Evolutionary conservation across 495 filamentous ascomycete genomes (phyloP), one percentile per base, ranked within the genome.

Genomic region (Mycothermus thermophilus): DNA sequence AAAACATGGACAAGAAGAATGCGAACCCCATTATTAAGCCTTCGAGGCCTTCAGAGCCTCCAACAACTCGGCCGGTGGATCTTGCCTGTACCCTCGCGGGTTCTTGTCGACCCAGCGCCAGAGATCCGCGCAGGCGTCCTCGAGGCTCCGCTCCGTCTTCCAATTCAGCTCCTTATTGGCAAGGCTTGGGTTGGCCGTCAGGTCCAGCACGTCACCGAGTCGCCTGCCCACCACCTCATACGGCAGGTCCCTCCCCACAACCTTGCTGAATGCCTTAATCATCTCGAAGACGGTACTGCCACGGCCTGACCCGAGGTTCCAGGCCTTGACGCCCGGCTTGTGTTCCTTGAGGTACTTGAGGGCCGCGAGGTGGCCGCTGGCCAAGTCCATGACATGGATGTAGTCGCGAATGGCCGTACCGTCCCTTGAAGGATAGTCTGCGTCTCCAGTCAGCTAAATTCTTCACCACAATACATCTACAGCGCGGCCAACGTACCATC

Each of bases 101-200:
- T 97, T 96, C 62, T 95, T 96, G 58, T 80, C 72, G 15, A 74
- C 72, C 90, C 90, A 97, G 50, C 74, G 77, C 90, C 90, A 97
- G 38, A 97, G 69, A 54, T 96, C 85, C 52, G 76, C 76, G 57
- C 90, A 97, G 8, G 86, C 84, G 52, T 93, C 71, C 63, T 97
- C 86, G 50, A 97, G 71, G 11, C 84, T 88, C 32, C 74, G 69
- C 66, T 87, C 67, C 6, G 90, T 84, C 69, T 86, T 90, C 90
- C 90, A 97, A 28, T 74, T 67, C 14, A 97, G 71, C 69, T 97
- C 90, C 46, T 68, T 60, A 55, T 85, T 93, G 15, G 90, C 90
- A 23, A 79, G 75, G 17, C 69, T 76, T 9, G 92, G 83, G 64
- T 95, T 85, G 35, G 92, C 81, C 19, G 90, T 97, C 12, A 97